Base-by-base conservation (phyloP, 352 stramenopile genomes). In the Sclerospora graminicola region DNA sequence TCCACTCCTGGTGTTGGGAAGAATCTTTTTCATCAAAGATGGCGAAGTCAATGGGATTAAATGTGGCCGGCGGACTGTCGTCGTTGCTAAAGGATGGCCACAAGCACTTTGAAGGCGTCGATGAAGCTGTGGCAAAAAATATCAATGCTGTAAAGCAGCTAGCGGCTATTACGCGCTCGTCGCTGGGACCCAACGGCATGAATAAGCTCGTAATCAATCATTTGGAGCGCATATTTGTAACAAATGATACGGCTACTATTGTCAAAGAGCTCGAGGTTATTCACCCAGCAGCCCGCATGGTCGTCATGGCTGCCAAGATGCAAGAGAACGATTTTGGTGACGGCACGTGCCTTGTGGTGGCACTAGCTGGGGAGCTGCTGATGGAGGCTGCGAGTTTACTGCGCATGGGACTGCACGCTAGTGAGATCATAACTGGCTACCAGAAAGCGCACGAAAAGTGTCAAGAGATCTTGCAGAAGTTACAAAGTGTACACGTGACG, bases 131-230 rank as follows among this genome's bases (percentile, higher is more conserved):
- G 34, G 78, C 98, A 44, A 95, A 96, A 54, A 99, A 99, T 74
- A 98, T 99, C 52, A 89, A 98, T 47, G 97, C 97, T 19, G 95
- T 96, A 29, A 98, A 97, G 70, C 89, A 98, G 75, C 83, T 99
- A 29, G 95, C 94, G 26, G 82, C 81, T 30, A 99, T 99, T 79
- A 95, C 97, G 20, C 81, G 84, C 42, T 98, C 96, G 44, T 98
- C 92, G 56, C 73, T 99, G 41, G 97, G 97, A 13, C 97, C 97
- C 5, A 98, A 99, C 67, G 96, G 95, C 53, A 98, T 99, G 84
- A 98, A 98, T 76, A 99, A 99, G 76, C 84, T 99, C 36, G 93
- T 99, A 40, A 97, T 99, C 45, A 99, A 99, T 79, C 96, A 99
- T 69, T 64, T 99, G 40, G 96, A 98, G 48, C 98, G 98, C 71